Percentiles rank a stretch among this genome's conserved stretches.
phyloP scores from a whole-genome alignment of 129 eudicot species.

The Dittrichia graveolens region DNA sequence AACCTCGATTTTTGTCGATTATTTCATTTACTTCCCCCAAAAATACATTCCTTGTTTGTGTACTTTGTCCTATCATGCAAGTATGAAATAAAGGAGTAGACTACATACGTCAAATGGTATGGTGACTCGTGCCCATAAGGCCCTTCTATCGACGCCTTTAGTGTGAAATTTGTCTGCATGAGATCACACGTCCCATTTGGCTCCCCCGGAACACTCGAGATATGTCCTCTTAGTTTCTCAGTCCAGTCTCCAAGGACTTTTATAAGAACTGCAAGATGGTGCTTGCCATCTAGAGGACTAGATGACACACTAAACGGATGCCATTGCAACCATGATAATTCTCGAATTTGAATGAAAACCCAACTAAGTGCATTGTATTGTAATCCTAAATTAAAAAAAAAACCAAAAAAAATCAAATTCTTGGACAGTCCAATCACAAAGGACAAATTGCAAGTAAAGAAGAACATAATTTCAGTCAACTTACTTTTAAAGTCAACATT shows the following conservation, averaged over 20 bases:
- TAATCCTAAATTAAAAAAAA: conserved; percentile 44
- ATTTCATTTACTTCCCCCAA: too few relatives aligned
- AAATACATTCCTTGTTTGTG: not conserved
- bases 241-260: conserved; percentile 95
- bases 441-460: not conserved
- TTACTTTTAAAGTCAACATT: not conserved
- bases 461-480: not conserved
- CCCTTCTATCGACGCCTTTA: conserved; percentile 80
- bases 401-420: not conserved
- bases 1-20: too few relatives aligned
- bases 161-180: conserved; percentile 31
- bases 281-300: conserved; percentile 79
- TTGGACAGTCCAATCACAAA: too few relatives aligned
- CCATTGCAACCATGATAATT: conserved; percentile 86
- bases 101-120: conserved; percentile 67
- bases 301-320: conserved; percentile 98
- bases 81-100: conserved; percentile 7
- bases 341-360: conserved; percentile 75
- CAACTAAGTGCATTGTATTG: conserved; percentile 86
- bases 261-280: conserved; percentile 69
- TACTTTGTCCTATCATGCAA: not conserved
- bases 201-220: conserved; percentile 43
- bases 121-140: conserved; percentile 95
- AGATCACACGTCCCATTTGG: conserved; percentile 27
- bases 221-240: conserved; percentile 51